A percentile compares a stretch with the other conserved stretches of the same genome.
phyloP scores from a whole-genome alignment of 2,329 filamentous ascomycete genomes.

The Neoascochyta sp. region DNA sequence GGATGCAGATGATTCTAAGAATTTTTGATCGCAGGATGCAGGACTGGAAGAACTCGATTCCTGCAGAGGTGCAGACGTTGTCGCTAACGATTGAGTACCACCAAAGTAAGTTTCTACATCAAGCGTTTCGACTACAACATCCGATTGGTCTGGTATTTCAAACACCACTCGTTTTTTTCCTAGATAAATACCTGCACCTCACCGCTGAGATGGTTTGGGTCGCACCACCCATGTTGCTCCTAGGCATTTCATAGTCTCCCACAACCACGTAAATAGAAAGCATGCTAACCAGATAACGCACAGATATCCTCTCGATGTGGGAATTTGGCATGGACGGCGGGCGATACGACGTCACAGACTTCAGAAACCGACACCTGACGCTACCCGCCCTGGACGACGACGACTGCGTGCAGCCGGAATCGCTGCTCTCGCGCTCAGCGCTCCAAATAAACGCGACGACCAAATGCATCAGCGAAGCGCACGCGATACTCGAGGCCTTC shows the following conservation, averaged over 20 bases:
- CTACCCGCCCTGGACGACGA: conserved; percentile 35
- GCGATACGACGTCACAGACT: conserved; percentile 35
- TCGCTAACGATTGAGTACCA: conserved; percentile 29
- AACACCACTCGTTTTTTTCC: no score
- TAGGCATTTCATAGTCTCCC: no score
- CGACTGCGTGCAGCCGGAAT: conserved; percentile 32
- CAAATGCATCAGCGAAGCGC: conserved; percentile 31
- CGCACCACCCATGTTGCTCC: no score
- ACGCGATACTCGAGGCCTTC: conserved; percentile 32
- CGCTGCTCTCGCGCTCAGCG: conserved; percentile 28
- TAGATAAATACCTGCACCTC: no score
- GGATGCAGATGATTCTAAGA: conserved; percentile 34
- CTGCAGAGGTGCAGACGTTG: conserved; percentile 30
- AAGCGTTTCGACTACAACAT: no score
- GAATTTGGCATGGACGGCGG: conserved; percentile 40
- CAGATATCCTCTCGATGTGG: conserved; percentile 34
- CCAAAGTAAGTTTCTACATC: conserved; percentile 11
- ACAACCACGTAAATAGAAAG: background rate
- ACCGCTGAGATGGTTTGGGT: no score
- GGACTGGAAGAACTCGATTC: conserved; percentile 33
- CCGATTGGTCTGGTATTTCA: no score
- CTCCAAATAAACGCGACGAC: conserved; percentile 37
- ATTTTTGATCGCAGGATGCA: conserved; percentile 37
- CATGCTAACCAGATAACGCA: background rate
- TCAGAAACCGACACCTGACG: conserved; percentile 31